Evolutionary conservation across 1,284 basidiomycete genomes (phyloP), one percentile per base, ranked within the genome.

Genomic region (Ustilago bromivora): DNA sequence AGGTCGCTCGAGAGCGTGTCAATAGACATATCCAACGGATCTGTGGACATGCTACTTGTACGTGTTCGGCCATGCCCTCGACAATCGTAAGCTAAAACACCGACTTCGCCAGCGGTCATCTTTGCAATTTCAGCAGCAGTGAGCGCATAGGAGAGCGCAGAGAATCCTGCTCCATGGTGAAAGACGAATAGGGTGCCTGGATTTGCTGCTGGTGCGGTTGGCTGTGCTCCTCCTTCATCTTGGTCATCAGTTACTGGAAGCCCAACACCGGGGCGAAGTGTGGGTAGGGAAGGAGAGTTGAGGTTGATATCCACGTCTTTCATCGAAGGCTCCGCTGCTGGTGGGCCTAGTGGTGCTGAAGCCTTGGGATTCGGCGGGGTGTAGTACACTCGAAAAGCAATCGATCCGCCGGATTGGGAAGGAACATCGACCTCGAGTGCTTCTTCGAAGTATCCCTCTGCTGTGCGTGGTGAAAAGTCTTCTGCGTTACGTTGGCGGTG

Each of bases 141-240:
- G 78, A 91, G 91, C 0, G 97, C 96, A 85, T 95, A 99, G 71
- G 91, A 94, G 71, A 98, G 88, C 0, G 91, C 96, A 0, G 92
- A 92, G 82, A 94, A 94, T 2, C 97, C 96, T 1, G 94, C 96
- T 0, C 97, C 96, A 81, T 99, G 96, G 83, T 98, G 95, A 86
- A 94, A 94, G 2, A 98, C 89, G 82, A 98, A 90, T 3, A 96
- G 90, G 0, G 92, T 91, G 9, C 88, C 89, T 3, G 87, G 87
- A n/a, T 88, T 61, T 34, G 72, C 71, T 64, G 56, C 17, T 31
- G 57, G 32, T 35, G 40, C 4, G 19, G n/a, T 47, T 1, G 47
- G 67, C 19, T 66, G 89, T 43, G 88, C 88, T 47, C 84, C 82
- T 58, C 83, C 88, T 4, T 76, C 81, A 0, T 66, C 73, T 12